Base-by-base conservation (phyloP, 2,329 filamentous ascomycete species). In the Colletotrichum limetticola region DNA sequence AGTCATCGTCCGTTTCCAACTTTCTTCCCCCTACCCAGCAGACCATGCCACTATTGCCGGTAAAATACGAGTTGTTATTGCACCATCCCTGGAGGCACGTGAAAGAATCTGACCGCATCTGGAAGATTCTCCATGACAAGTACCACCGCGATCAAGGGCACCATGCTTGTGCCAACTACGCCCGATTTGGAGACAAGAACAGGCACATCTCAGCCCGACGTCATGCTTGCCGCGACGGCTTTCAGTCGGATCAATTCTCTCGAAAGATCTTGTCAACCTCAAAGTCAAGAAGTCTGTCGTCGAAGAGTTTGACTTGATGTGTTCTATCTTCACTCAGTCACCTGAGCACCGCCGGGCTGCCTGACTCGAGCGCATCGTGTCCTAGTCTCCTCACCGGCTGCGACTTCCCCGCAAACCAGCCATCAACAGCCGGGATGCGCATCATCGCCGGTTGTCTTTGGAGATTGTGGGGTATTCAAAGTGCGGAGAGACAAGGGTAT, bases 321-420 rank as follows among this genome's bases (percentile, higher is more conserved):
- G 22, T 16, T 9, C 19, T 22, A 9, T 8, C 30, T 4, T 16
- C 11, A 11, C n/a, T 3, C 12, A 5, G 42, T 30, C 19, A 60
- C 35, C 19, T 28, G 26, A 32, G 52, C 55, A 60, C 16, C 42
- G 8, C 46, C 60, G 52, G n/a, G 49, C 22, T 42, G n/a, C 32
- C 22, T 24, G 64, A 59, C 35, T 59, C 37, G 28, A 12, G 42
- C 32, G 32, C 35, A n/a, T 57, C 24, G 32, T 65, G 32, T 56
- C 16, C 19, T 24, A 65, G 62, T 16, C 60, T 42, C 4, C 30
- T 35, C 14, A 57, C 60, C 66, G 66, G 66, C 66, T 66, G 71
- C 66, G 67, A 66, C 61, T 66, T 65, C 71, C 71, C 71, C 66
- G 71, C 71, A 73, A 30, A 56, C 56, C 8, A 73, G 19, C 66